Evolutionary conservation across 2,329 filamentous ascomycete species (phyloP).

Genomic region (Colletotrichum caudatum): DNA sequence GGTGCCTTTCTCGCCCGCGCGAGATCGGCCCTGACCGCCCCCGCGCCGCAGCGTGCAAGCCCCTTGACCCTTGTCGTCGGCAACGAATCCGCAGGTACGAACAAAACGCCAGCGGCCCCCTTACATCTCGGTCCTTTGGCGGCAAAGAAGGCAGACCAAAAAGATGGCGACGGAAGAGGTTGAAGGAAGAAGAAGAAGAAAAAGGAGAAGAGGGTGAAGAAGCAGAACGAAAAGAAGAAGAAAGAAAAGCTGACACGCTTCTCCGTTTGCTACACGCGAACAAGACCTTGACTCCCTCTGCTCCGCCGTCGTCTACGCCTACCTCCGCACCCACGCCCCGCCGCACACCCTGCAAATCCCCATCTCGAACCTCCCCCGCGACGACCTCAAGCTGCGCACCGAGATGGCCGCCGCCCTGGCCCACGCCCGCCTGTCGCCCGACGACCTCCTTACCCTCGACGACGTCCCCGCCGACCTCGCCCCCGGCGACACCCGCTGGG

Average conservation of each 20-base stretch:
- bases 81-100: slow-evolving; percentile 74
- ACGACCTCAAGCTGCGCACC: slow-evolving; percentile 77
- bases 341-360: slow-evolving; percentile 74
- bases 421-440: slow-evolving; percentile 67
- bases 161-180: too few relatives aligned
- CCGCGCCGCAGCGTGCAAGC: slow-evolving; percentile 56
- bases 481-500: slow-evolving; percentile 72
- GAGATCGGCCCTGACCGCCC: slow-evolving; percentile 58
- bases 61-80: slow-evolving; percentile 73
- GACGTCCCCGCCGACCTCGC: slow-evolving; percentile 61
- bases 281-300: slow-evolving; percentile 85
- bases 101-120: not conserved
- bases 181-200: too few relatives aligned
- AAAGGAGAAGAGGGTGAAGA: not conserved
- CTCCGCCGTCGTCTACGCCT: slow-evolving; percentile 79
- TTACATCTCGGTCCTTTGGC: not conserved
- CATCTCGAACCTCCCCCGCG: slow-evolving; percentile 75
- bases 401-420: slow-evolving; percentile 77
- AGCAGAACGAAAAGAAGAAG: not conserved
- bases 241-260: not conserved
- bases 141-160: not conserved
- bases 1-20: slow-evolving; percentile 65
- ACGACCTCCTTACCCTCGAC: slow-evolving; percentile 73
- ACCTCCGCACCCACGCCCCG: slow-evolving; percentile 73
- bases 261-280: not conserved